Percentiles rank a stretch among this genome's conserved stretches.
phyloP scores from a whole-genome alignment of 306 rosid genomes.

The Calophaca sinica region DNA sequence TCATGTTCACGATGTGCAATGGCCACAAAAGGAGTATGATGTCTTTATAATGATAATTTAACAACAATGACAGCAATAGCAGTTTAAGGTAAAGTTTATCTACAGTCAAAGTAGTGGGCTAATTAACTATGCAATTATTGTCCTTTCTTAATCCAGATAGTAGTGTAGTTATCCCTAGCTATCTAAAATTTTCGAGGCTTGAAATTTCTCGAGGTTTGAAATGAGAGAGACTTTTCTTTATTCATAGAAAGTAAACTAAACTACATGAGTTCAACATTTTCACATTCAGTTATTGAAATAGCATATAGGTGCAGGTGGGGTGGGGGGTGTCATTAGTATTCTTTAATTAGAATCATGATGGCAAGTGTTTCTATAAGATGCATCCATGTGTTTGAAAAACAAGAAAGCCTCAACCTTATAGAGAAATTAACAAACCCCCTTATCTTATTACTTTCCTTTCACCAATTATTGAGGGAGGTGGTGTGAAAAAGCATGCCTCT shows the following conservation, averaged over 20 bases:
- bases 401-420: constrained; percentile 35
- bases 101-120: constrained; percentile 36
- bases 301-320: constrained; percentile 12
- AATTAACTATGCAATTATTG: constrained; percentile 42
- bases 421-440: constrained; percentile 28
- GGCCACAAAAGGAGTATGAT: constrained; percentile 45
- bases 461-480: constrained; percentile 69
- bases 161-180: constrained; percentile 40
- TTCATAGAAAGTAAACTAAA: constrained; percentile 27
- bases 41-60: constrained; percentile 50
- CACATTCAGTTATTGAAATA: constrained; percentile 4
- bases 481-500: constrained; percentile 53
- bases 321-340: background rate
- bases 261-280: background rate
- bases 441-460: constrained; percentile 50
- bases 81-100: constrained; percentile 45
- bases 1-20: constrained; percentile 51
- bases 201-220: constrained; percentile 42
- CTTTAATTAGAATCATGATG: constrained; percentile 45
- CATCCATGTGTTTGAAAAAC: constrained; percentile 43
- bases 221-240: background rate
- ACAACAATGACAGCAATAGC: constrained; percentile 42
- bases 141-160: constrained; percentile 23
- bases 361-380: constrained; percentile 41
- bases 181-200: constrained; percentile 30